Conservation (phyloP, 2,329 filamentous ascomycete genomes). For the Pseudomassariella vexata region DNA sequence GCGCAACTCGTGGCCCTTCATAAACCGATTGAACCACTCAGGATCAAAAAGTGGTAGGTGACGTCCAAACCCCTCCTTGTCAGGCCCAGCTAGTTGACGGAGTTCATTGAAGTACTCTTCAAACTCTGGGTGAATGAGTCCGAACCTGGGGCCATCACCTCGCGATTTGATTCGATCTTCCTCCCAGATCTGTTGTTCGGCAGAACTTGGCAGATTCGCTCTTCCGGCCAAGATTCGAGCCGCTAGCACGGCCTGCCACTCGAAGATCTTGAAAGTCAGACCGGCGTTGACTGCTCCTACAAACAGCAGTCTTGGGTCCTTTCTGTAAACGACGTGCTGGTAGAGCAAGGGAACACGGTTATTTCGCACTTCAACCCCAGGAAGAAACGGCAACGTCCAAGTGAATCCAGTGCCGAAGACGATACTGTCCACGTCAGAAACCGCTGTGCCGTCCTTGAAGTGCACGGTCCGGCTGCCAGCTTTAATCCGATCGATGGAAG, state of each 20-base stretch:
- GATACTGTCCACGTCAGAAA: conserved; percentile 52
- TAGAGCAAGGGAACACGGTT: conserved; percentile 52
- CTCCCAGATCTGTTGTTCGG: conserved; percentile 53
- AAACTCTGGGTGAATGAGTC: conserved; percentile 55
- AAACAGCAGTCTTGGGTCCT: conserved; percentile 51
- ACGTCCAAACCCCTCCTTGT: conserved; percentile 35
- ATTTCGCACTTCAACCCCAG: conserved; percentile 42
- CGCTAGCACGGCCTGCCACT: conserved; percentile 61
- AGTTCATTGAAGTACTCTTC: conserved; percentile 59
- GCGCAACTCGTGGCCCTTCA: conserved; percentile 47
- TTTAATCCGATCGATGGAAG: conserved; percentile 41
- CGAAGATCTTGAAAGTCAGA: conserved; percentile 63
- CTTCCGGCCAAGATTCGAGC: conserved; percentile 53
- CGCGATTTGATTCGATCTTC: conserved; percentile 42
- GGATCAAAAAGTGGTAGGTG: conserved; percentile 36
- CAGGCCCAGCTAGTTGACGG: conserved; percentile 41
- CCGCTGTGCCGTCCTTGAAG: conserved; percentile 48
- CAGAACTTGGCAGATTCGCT: conserved; percentile 38
- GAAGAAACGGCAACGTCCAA: conserved; percentile 58
- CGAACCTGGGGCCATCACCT: conserved; percentile 53
- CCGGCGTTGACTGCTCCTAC: conserved; percentile 52
- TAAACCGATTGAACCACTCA: conserved; percentile 44
- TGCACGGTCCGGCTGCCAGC: conserved; percentile 37
- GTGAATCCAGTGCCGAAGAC: conserved; percentile 64
- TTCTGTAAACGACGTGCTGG: conserved; percentile 49